Conservation (phyloP, 2,329 filamentous ascomycete genomes). For the Daldinia sp. region DNA sequence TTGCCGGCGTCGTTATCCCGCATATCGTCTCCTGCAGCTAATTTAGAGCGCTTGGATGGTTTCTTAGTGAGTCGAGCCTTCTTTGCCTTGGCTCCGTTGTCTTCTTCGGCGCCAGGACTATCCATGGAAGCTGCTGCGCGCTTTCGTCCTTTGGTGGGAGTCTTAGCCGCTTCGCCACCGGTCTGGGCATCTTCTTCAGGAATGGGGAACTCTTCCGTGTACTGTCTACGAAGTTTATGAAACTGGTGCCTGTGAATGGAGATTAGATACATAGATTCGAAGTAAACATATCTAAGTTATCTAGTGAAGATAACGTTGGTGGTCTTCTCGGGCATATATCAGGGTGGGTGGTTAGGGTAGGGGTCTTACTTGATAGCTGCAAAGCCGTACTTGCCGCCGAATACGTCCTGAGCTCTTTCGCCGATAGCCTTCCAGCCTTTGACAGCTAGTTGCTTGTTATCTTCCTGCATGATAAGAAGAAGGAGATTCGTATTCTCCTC, state of each 20-base stretch:
- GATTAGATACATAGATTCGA: constrained; percentile 6
- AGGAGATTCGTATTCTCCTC: constrained; percentile 18
- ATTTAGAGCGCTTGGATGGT: background rate
- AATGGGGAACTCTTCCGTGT: background rate
- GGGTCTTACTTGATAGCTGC: constrained; percentile 20
- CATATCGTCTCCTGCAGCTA: background rate
- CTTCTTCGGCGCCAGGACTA: background rate
- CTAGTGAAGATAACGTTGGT: background rate
- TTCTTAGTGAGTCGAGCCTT: constrained; percentile 9
- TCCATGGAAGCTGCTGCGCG: background rate
- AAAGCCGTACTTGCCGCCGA: constrained; percentile 1
- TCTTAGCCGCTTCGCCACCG: background rate
- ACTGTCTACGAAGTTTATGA: constrained; percentile 14
- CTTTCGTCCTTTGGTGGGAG: constrained; percentile 11
- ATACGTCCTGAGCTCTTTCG: constrained; percentile 3
- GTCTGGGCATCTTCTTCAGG: background rate
- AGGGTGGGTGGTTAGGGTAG: background rate
- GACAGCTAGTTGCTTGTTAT: constrained; percentile 12
- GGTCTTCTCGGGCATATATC: background rate
- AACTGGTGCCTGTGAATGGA: constrained; percentile 25
- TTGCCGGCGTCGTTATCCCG: background rate
- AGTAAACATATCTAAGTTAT: background rate
- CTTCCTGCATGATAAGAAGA: constrained; percentile 26
- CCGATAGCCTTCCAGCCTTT: constrained; percentile 26
- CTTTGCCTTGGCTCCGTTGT: background rate